Evolutionary conservation across 2,329 filamentous ascomycete species (phyloP), one percentile per base, ranked within the genome.

Genomic region (Arachnopeziza araneosa): DNA sequence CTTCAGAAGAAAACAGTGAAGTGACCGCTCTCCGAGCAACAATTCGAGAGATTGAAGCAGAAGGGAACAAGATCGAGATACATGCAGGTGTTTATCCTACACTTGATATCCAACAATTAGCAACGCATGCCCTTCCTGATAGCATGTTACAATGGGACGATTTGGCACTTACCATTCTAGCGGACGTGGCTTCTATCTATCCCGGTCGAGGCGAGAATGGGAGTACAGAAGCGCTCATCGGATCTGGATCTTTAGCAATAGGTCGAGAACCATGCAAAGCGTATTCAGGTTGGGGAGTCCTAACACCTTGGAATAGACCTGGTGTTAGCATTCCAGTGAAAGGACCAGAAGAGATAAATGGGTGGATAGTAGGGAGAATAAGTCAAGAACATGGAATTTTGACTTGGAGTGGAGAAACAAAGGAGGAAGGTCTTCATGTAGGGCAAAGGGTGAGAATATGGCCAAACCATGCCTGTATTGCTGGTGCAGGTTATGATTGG

Each of bases 381-480:
- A 88, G 86, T 64, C 90, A 93, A 75, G 90, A 95, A 75, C 90
- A 93, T 74, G 89, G 88, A 0, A 84, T 91, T 57, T 69, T 93
- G 67, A 78, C 76, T 1, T 91, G 87, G 83, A 74, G 76, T 17
- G 74, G 76, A 0, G 64, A 70, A 14, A 75, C 78, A 49, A 79
- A 78, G 0, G 72, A 77, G 12, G 72, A 77, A n/a, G 73, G 80
- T 54, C 70, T 91, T 60, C 64, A 73, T 1, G 76, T 90, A 32
- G 89, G 90, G 0, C 82, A 91, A 69, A 84, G 84, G 68, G 74
- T 93, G 24, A 78, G 84, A 60, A 76, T 93, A 8, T 93, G 87
- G 85, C 89, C 90, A 0, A 93, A 93, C 67, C 90, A 95, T 75
- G 85, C 89, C 44, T 95, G 90, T 71, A 87, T 93, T 66, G 83